Conservation (phyloP, 75 land plant species). For the Cunninghamia lanceolata region DNA sequence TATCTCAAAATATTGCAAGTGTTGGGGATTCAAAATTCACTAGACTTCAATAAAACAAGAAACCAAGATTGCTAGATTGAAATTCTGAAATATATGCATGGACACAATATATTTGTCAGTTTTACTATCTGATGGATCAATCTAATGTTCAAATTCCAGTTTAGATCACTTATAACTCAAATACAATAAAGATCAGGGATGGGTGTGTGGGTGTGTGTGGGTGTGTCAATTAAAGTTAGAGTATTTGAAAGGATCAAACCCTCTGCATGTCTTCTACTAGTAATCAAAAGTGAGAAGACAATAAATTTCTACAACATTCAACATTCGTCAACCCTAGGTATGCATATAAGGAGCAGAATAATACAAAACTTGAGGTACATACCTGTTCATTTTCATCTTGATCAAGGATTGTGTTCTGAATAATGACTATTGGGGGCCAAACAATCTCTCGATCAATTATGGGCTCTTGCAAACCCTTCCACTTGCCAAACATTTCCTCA, state of each 20-base stretch:
- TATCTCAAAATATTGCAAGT: not conserved
- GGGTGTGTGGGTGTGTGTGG: too few relatives aligned
- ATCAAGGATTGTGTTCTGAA: conserved; percentile 66
- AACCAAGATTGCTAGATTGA: not conserved
- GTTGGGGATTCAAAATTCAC: not conserved
- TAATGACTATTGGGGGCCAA: conserved; percentile 89
- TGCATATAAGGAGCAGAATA: not conserved
- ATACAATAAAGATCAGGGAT: too few relatives aligned
- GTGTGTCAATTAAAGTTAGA: too few relatives aligned
- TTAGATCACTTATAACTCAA: not conserved
- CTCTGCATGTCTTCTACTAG: not conserved
- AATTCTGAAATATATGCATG: not conserved
- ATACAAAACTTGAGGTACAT: not conserved
- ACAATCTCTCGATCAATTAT: conserved; percentile 56
- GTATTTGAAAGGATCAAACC: not conserved
- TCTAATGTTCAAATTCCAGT: not conserved
- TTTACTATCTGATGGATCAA: not conserved
- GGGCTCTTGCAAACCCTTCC: conserved; percentile 60
- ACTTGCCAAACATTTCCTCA: conserved; percentile 69
- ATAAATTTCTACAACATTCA: not conserved
- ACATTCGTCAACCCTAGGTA: not conserved
- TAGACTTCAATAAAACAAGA: not conserved
- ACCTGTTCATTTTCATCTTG: conserved; percentile 74
- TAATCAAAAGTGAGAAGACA: not conserved
- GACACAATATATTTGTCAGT: not conserved